Percentiles rank a stretch among this genome's conserved stretches.
These are phyloP conservation scores for Plicaturopsis crispa DNA, from an alignment of 768 basidiomycete species.

Conservation along the genomic window DNA sequence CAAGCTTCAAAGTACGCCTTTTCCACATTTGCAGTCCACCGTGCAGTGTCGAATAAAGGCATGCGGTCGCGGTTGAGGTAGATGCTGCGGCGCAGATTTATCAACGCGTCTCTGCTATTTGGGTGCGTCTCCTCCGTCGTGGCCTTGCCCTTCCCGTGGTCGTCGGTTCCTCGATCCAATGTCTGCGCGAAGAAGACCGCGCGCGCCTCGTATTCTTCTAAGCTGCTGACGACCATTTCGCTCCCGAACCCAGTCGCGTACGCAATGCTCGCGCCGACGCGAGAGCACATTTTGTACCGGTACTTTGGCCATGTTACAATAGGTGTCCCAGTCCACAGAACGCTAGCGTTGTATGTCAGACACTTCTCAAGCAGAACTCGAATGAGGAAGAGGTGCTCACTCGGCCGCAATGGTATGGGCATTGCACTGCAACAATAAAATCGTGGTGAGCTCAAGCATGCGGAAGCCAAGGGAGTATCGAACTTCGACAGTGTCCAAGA, in stretches of 20 bases:
- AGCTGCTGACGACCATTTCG: slow-evolving; percentile 35
- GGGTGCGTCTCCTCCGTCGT: no score
- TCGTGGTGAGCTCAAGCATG: no score
- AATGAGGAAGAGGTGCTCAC: slow-evolving; percentile 18
- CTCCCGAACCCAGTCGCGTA: slow-evolving; percentile 39
- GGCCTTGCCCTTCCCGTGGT: not conserved
- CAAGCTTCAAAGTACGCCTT: slow-evolving; percentile 34
- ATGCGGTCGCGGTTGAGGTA: slow-evolving; percentile 32
- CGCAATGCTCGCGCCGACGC: slow-evolving; percentile 41
- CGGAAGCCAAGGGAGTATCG: slow-evolving; percentile 3
- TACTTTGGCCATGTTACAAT: slow-evolving; percentile 40
- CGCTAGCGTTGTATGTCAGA: slow-evolving; percentile 20
- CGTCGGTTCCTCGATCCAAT: no score
- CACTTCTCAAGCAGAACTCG: not conserved
- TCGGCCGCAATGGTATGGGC: slow-evolving; percentile 46
- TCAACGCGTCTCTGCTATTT: slow-evolving; percentile 26
- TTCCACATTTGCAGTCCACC: slow-evolving; percentile 42
- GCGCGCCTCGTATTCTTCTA: slow-evolving; percentile 37
- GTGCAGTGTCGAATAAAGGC: slow-evolving; percentile 40
- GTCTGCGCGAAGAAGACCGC: slow-evolving; percentile 29
- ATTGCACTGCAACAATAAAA: slow-evolving; percentile 37
- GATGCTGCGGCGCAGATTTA: slow-evolving; percentile 30
- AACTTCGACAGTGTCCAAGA: slow-evolving; percentile 46
- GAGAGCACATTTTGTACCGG: slow-evolving; percentile 40
- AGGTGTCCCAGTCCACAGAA: slow-evolving; percentile 46